A percentile compares a stretch with the other conserved stretches of the same genome.
Conservation (phyloP, 768 basidiomycete genomes). For the Nidula microcarpa region DNA sequence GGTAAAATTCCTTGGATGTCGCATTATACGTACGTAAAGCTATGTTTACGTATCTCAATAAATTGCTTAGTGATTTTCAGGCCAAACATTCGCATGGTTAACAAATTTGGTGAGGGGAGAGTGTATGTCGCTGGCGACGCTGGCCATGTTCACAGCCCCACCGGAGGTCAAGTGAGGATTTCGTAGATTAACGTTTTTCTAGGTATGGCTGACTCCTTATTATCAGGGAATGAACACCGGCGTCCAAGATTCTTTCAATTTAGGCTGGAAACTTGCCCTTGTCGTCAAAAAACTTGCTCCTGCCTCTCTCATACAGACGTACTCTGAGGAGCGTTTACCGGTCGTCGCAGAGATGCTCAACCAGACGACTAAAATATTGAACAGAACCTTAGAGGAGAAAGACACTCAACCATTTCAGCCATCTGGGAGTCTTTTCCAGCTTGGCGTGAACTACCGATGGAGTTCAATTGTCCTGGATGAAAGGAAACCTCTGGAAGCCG, state of each 20-base stretch:
- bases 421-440: slow-evolving; percentile 26
- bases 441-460: slow-evolving; percentile 53
- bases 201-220: neutral
- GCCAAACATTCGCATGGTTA: slow-evolving; percentile 14
- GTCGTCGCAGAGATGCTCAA: slow-evolving; percentile 33
- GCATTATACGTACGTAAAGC: slow-evolving; percentile 17
- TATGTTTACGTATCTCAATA: no score
- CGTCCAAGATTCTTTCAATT: slow-evolving; percentile 27
- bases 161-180: slow-evolving; percentile 21
- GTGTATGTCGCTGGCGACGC: slow-evolving; percentile 21
- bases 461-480: slow-evolving; percentile 46
- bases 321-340: slow-evolving; percentile 25
- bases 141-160: slow-evolving; percentile 27
- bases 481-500: slow-evolving; percentile 12
- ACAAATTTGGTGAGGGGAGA: slow-evolving; percentile 8
- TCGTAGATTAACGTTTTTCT: neutral
- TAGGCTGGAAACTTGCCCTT: slow-evolving; percentile 29
- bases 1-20: slow-evolving; percentile 22
- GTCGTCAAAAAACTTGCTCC: slow-evolving; percentile 16
- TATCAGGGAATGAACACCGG: slow-evolving; percentile 26
- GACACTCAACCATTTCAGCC: slow-evolving; percentile 11
- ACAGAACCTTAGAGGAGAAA: slow-evolving; percentile 9
- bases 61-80: neutral
- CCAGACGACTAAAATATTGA: slow-evolving; percentile 19
- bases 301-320: slow-evolving; percentile 21